Conservation (phyloP, 108 stramenopile species). For the Cyclostephanos tholiformis region DNA sequence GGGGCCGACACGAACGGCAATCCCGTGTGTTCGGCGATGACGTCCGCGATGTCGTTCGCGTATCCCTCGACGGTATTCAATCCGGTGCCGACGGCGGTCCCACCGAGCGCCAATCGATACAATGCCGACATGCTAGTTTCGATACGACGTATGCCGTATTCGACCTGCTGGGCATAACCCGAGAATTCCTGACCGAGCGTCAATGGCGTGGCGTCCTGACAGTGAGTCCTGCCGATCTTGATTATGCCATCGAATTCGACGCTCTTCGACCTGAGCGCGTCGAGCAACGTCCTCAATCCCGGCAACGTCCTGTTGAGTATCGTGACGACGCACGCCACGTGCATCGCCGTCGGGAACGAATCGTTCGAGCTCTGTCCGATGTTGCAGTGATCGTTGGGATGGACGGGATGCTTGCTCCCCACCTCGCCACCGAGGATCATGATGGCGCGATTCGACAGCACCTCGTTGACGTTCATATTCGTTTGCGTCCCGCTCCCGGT, state of each 20-base stretch:
- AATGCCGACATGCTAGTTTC: constrained; percentile 69
- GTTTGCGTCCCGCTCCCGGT: constrained; percentile 98
- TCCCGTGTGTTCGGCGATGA: constrained; percentile 89
- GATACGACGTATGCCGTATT: constrained; percentile 85
- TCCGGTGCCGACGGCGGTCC: constrained; percentile 96
- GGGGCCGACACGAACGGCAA: constrained; percentile 93
- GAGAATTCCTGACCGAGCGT: constrained; percentile 98
- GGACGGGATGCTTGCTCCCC: constrained; percentile 90
- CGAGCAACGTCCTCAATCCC: constrained; percentile 71
- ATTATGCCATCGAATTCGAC: constrained; percentile 82
- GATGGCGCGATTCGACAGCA: constrained; percentile 95
- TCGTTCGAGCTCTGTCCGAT: constrained; percentile 96
- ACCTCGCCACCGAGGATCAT: constrained; percentile 91
- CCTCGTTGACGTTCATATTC: constrained; percentile 99
- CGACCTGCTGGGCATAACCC: constrained; percentile 94
- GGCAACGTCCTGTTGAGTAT: constrained; percentile 76
- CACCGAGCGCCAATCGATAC: constrained; percentile 94
- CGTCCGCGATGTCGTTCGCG: constrained; percentile 87
- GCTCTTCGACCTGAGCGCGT: constrained; percentile 71
- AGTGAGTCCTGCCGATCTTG: constrained; percentile 99
- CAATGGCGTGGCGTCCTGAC: constrained; percentile 97
- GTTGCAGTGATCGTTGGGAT: constrained; percentile 99
- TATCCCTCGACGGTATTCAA: constrained; percentile 91
- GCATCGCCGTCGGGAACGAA: constrained; percentile 98
- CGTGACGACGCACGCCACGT: constrained; percentile 85